Percentiles rank a stretch among this genome's conserved stretches.
phyloP scores from a whole-genome alignment of 2,329 filamentous ascomycete species.

The Ophidiomyces ophidiicola region DNA sequence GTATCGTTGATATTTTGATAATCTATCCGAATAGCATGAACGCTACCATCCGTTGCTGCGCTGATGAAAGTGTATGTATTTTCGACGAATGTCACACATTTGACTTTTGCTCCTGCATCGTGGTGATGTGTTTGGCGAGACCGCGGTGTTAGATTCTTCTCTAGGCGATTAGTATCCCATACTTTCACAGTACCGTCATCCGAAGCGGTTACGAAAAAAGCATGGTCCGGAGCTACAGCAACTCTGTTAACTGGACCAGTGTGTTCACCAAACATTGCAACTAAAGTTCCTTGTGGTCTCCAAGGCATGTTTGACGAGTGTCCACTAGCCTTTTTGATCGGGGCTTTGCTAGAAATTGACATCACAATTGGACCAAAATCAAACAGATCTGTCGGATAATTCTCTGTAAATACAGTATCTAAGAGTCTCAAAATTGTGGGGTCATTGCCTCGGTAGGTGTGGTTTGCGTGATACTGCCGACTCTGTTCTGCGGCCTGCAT shows the following conservation, averaged over 20 bases:
- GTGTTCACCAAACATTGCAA: slow-evolving; percentile 84
- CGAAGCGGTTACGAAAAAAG: slow-evolving; percentile 87
- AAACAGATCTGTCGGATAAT: slow-evolving; percentile 47
- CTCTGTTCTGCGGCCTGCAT: slow-evolving; percentile 18
- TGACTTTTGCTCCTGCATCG: slow-evolving; percentile 56
- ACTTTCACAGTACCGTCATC: slow-evolving; percentile 84
- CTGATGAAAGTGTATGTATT: slow-evolving; percentile 89
- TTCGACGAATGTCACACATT: slow-evolving; percentile 80
- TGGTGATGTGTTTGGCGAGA: slow-evolving; percentile 79
- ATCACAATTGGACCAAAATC: slow-evolving; percentile 70
- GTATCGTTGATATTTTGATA: slow-evolving; percentile 47
- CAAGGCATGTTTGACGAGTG: slow-evolving; percentile 52
- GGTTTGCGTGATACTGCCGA: slow-evolving; percentile 49
- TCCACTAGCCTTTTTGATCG: slow-evolving; percentile 44
- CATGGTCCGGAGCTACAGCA: slow-evolving; percentile 72
- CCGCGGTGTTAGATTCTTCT: slow-evolving; percentile 79
- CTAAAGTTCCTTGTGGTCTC: slow-evolving; percentile 70
- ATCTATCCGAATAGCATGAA: slow-evolving; percentile 80
- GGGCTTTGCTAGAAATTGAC: slow-evolving; percentile 44
- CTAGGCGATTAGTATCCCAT: slow-evolving; percentile 82
- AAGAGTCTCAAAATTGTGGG: slow-evolving; percentile 52
- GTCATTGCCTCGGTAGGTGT: slow-evolving; percentile 74
- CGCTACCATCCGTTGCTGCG: slow-evolving; percentile 76
- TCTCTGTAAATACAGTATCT: slow-evolving; percentile 68
- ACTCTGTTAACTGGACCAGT: slow-evolving; percentile 69